A percentile compares a stretch with the other conserved stretches of the same genome.
Evolutionary conservation across 2,329 filamentous ascomycete genomes (phyloP).

Genomic region (Cladorrhinum sp.): DNA sequence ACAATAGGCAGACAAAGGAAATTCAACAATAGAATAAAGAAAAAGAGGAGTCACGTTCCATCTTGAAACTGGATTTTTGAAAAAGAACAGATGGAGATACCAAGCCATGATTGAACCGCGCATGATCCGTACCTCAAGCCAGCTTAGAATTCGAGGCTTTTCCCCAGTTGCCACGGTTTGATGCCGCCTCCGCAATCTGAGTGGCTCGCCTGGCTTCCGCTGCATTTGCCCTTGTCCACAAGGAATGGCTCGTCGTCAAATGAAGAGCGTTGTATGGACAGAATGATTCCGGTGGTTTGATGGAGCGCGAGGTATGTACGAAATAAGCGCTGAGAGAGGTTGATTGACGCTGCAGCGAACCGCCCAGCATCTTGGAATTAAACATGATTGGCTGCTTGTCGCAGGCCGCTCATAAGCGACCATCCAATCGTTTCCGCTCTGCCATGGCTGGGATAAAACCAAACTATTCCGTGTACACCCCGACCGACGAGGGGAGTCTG

Average conservation of each 20-base stretch:
- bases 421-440: conserved; percentile 19
- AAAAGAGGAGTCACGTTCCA: conserved; percentile 3
- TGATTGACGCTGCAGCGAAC: conserved; percentile 21
- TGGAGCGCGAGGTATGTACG: conserved; percentile 29
- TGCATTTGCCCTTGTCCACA: conserved; percentile 20
- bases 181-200: conserved; percentile 17
- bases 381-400: conserved; percentile 28
- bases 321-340: conserved; percentile 39
- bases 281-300: conserved; percentile 12
- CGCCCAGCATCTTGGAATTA: conserved; percentile 18
- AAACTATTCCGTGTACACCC: neutral
- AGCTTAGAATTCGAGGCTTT: conserved; percentile 4
- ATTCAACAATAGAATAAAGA: conserved; percentile 9
- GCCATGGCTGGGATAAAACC: conserved; percentile 3
- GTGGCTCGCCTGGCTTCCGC: conserved; percentile 12
- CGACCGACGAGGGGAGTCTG: neutral
- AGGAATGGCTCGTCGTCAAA: conserved; percentile 18
- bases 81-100: neutral
- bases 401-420: conserved; percentile 17
- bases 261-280: conserved; percentile 23
- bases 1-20: conserved; percentile 7
- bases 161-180: conserved; percentile 7
- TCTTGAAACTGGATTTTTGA: neutral
- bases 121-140: neutral
- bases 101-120: neutral